A percentile compares a stretch with the other conserved stretches of the same genome.
phyloP scores from a whole-genome alignment of 202 grass and related monocot species.

The Setaria viridis region DNA sequence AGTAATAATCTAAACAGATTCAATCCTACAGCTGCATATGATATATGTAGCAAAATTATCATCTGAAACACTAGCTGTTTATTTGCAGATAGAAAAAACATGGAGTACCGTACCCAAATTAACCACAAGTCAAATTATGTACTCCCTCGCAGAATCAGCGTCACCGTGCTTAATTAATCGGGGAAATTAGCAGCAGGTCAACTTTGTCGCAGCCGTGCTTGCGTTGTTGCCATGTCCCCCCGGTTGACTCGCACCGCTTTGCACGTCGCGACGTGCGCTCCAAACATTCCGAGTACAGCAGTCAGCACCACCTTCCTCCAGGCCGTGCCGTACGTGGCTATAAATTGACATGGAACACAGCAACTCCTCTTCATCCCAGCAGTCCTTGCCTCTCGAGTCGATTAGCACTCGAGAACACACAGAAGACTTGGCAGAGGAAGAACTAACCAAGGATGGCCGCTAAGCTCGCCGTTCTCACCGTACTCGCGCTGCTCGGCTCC shows the following conservation, averaged over 20 bases:
- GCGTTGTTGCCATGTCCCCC: background rate
- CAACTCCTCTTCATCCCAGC: background rate
- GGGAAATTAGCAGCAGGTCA: background rate
- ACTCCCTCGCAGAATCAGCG: background rate
- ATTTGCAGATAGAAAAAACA: background rate
- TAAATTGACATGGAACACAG: background rate
- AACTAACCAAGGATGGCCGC: background rate
- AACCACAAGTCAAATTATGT: background rate
- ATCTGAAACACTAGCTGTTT: background rate
- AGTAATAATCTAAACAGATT: background rate
- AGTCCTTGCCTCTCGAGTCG: background rate
- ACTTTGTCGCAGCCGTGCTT: background rate
- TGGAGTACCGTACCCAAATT: background rate
- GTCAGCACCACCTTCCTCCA: background rate
- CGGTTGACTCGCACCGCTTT: background rate
- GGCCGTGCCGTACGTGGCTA: background rate
- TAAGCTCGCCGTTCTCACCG: constrained; percentile 4
- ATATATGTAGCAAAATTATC: background rate
- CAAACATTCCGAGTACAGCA: background rate
- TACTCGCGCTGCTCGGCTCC: background rate
- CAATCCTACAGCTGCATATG: background rate
- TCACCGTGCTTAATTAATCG: background rate
- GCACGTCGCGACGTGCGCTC: background rate
- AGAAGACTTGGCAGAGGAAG: background rate
- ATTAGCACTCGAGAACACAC: background rate